Evolutionary conservation across 2,329 filamentous ascomycete species (phyloP), one percentile per base, ranked within the genome.

Genomic region (Beauveria sp.): DNA sequence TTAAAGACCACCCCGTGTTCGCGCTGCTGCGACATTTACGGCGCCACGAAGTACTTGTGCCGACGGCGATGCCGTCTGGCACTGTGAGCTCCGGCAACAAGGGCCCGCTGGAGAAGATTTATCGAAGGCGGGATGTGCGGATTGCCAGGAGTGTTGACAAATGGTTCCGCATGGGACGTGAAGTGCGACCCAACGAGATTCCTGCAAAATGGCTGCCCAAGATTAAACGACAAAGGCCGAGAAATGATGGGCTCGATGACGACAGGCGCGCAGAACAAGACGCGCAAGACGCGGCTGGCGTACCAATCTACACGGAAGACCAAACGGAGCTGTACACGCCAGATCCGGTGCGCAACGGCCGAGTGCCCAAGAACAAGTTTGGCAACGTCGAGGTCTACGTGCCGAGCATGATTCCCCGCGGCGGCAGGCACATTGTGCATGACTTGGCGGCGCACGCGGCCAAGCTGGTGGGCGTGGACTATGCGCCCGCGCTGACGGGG

Each of bases 361-460:
- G 80, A 14, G 83, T 98, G 1, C 93, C 95, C 0, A 93, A 91
- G 75, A 99, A 99, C 71, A 87, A 88, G 20, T 99, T 91, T 73
- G 92, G 92, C 12, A 99, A 99, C 70, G 88, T 98, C 63, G 95
- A 98, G 69, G 83, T 96, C 45, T 98, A 93, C 71, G 92, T 96
- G 12, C 88, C 91, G 0, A 91, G 86, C 64, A 98, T 99, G 95
- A 81, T 98, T 0, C 95, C 95, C 0, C 75, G 77, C 46, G 93
- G 95, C 0, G 93, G 90, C 1, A 82, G 86, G 2, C 91, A 98
- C 72, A 77, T 98, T 26, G 68, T 74, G 6, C 75, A 80, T 62
- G 76, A 82, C 52, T 69, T 88, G 56, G 88, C 90, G 1, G 79
- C 83, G 1, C 83, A 83, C 56, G 93, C 93, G 1, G 91, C 92